Base-by-base conservation (phyloP, 768 basidiomycete species). In the Naganishia randhawae region DNA sequence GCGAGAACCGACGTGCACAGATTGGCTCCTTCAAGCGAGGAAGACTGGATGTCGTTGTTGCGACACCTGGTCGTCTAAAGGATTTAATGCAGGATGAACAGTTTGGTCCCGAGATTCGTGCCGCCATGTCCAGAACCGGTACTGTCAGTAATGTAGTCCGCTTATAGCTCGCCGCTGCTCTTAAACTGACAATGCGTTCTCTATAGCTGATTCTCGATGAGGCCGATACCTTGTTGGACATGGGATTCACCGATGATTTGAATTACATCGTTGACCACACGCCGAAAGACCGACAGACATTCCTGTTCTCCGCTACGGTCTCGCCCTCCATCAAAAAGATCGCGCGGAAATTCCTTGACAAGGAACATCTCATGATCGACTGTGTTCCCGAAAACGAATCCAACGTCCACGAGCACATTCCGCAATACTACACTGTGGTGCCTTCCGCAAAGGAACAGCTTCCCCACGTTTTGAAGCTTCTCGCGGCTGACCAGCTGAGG, bases 221-320 rank as follows among this genome's bases (percentile, higher is more conserved):
- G 77, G 91, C 92, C 13, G 93, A 98, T 75, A 90, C 89, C 0
- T 83, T 95, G 14, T 83, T 97, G 13, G 91, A 92, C 66, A 89
- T 93, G 88, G 93, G 93, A 72, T 96, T 95, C 85, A 85, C 89
- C 4, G 85, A 87, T 27, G 93, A 95, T 73, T 86, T 97, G 33
- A 86, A 89, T 25, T 85, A 84, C 1, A 91, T 95, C 73, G 79
- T 84, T 32, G 75, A 81, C 4, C 84, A 82, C 73, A 82, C 94
- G n/a, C 88, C 89, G 9, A 81, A 82, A 22, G 76, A 85, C 63
- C 86, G 92, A n/a, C 92, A 94, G 76, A 95, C 92, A 0, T 88
- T 95, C 81, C 83, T 97, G 66, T 93, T 95, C 81, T 91, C 90
- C 16, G 92, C 93, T 27, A 94, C 92, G 2, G 86, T 94, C 39